phyloP scores from a whole-genome alignment of 1,284 basidiomycete species.

The Ustilago loliicola region DNA sequence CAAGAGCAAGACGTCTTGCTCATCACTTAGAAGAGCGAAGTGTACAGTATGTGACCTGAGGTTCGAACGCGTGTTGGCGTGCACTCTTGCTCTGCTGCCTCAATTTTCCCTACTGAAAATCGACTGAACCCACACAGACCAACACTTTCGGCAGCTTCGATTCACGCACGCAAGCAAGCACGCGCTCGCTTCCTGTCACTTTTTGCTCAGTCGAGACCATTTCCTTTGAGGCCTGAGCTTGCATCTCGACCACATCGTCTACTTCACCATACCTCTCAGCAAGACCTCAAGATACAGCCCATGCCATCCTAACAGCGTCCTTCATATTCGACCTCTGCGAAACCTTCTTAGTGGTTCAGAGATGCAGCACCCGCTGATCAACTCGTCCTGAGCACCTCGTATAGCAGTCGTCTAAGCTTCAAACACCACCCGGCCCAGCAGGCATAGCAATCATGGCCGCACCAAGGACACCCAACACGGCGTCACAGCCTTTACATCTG shows the following conservation, averaged over 20 bases:
- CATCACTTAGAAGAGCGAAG: not conserved
- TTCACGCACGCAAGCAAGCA: conserved; percentile 7
- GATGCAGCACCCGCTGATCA: not conserved
- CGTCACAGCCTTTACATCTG: conserved; percentile 53
- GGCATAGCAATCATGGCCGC: conserved; percentile 16
- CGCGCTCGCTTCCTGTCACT: conserved; percentile 4
- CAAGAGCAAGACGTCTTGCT: not conserved
- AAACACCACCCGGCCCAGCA: not conserved
- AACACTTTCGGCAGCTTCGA: too few species aligned
- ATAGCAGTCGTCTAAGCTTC: not conserved
- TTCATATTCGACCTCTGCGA: not conserved
- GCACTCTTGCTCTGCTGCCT: conserved; percentile 22
- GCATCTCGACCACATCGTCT: not conserved
- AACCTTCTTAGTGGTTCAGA: not conserved
- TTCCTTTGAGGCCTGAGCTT: not conserved
- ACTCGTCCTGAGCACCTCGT: not conserved
- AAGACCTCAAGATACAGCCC: not conserved
- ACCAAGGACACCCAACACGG: conserved; percentile 18
- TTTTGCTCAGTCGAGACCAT: not conserved
- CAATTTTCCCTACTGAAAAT: not conserved
- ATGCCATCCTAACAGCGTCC: not conserved
- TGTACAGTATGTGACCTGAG: not conserved
- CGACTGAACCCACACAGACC: conserved; percentile 22
- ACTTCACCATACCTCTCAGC: not conserved
- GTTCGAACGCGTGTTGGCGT: conserved; percentile 23